Percentiles rank a stretch among this genome's conserved stretches.
phyloP scores from a whole-genome alignment of 2,329 filamentous ascomycete species.

The Ceratocystis lukuohia region DNA sequence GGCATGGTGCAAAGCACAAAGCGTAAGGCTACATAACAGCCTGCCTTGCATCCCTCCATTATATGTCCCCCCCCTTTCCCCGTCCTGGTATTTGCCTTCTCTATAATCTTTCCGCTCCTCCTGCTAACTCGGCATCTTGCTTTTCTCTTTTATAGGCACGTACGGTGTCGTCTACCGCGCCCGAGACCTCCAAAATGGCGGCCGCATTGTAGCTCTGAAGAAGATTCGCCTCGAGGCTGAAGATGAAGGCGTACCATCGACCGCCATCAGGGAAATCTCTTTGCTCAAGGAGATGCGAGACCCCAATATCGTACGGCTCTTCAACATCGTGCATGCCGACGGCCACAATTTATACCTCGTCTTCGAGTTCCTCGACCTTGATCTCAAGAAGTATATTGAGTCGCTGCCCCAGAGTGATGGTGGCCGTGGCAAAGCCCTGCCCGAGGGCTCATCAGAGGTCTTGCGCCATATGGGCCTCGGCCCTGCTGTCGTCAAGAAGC shows the following conservation, averaged over 20 bases:
- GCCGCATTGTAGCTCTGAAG: conserved; percentile 82
- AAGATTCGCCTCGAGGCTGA: conserved; percentile 92
- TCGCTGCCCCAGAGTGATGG: conserved; percentile 71
- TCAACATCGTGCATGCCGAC: conserved; percentile 90
- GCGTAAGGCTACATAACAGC: background rate
- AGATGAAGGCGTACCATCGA: conserved; percentile 85
- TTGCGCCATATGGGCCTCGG: conserved; percentile 58
- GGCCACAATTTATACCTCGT: conserved; percentile 91
- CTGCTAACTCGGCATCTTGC: conserved; percentile 6
- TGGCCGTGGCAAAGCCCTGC: conserved; percentile 71
- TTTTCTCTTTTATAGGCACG: conserved; percentile 46
- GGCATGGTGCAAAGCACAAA: background rate
- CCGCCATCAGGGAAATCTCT: conserved; percentile 87
- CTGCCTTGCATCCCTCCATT: background rate
- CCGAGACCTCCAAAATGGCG: conserved; percentile 65
- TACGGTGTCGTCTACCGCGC: conserved; percentile 96
- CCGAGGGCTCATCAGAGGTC: conserved; percentile 55
- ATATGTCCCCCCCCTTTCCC: background rate
- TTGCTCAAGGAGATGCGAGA: conserved; percentile 91
- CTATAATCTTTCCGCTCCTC: background rate
- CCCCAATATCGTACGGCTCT: conserved; percentile 72
- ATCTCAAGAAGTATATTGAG: conserved; percentile 96
- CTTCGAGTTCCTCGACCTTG: conserved; percentile 80
- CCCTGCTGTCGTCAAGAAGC: conserved; percentile 75
- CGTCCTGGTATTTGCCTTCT: background rate